Base-by-base conservation (phyloP, 768 basidiomycete species). In the Sporobolomyces pararoseus region DNA sequence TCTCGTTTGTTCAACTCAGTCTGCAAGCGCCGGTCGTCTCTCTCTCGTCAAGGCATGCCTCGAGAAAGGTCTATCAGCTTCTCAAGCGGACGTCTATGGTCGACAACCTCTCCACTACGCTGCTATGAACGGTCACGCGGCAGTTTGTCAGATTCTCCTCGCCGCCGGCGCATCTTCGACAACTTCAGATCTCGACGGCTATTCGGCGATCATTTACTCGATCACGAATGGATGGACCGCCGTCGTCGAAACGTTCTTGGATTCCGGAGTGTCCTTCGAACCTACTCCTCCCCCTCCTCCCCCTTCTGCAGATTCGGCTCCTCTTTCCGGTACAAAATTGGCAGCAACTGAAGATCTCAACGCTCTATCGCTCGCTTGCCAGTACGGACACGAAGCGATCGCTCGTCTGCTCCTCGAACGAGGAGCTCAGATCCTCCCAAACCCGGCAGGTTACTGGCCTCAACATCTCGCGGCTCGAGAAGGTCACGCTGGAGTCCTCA, bases 381-480 rank as follows among this genome's bases (percentile, higher is more conserved):
- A 92, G 77, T 85, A 87, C 52, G 96, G 96, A 3, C 89, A 95
- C 78, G 83, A 89, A 32, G 86, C 90, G 44, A 88, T 96, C 42
- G 90, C 89, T 10, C 79, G 86, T 1, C 80, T 97, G 12, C 82
- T 99, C 4, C 82, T 98, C 19, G 81, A 86, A 72, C 84, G 87
- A 63, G 91, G 90, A 19, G 91, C 90, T 6, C 83, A 84, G 55
- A 88, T 89, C 70, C 73, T 89, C 23, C 85, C 94, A 2, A 96
- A 97, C 76, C 90, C 86, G 65, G 96, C 92, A 70, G 96, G 96
- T n/a, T 89, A 96, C 79, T 97, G 90, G 77, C 93, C 96, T 0
- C 90, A 95, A 75, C 96, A 99, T 80, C 85, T 98, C 29, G 95
- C 96, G 29, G 93, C 94, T 12, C 86, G 90, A 65, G 89, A 91